Evolutionary conservation across 345 rosid species (phyloP).

Genomic region (Camelina neglecta): DNA sequence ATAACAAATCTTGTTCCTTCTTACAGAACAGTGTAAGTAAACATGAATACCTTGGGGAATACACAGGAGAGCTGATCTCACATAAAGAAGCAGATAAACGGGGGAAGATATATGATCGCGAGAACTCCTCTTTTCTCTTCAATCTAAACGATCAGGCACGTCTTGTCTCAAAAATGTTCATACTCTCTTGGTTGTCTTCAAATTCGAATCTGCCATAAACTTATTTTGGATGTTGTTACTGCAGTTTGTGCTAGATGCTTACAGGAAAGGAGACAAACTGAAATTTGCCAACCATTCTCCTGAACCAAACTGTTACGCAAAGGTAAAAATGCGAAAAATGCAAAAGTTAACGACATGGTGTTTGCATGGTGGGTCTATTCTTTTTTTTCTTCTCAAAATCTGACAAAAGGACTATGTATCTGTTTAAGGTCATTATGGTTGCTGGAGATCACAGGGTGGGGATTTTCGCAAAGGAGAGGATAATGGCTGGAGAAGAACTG

Average conservation of each 20-base stretch:
- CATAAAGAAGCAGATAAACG: slow-evolving; percentile 99
- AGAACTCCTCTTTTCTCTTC: slow-evolving; percentile 97
- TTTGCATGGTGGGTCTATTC: background rate
- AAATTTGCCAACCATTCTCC: slow-evolving; percentile 99
- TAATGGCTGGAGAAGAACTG: slow-evolving; percentile 86
- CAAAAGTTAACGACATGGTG: background rate
- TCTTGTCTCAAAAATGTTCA: background rate
- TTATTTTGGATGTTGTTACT: slow-evolving; percentile 22
- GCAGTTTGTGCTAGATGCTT: slow-evolving; percentile 99
- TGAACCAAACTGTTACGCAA: slow-evolving; percentile 96
- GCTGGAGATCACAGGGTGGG: slow-evolving; percentile 98
- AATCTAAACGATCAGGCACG: slow-evolving; percentile 96
- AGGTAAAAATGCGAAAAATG: slow-evolving; percentile 53
- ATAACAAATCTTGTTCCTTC: slow-evolving; percentile 25
- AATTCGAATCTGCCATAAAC: background rate
- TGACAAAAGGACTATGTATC: slow-evolving; percentile 28
- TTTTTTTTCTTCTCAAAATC: background rate
- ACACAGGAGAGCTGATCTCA: slow-evolving; percentile 98
- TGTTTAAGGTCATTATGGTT: slow-evolving; percentile 83
- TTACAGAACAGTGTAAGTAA: slow-evolving; percentile 91
- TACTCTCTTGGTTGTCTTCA: slow-evolving; percentile 3
- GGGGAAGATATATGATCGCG: slow-evolving; percentile 98
- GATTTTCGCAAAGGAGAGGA: slow-evolving; percentile 94
- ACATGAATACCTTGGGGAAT: slow-evolving; percentile 97
- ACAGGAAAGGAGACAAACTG: slow-evolving; percentile 94